phyloP scores from a whole-genome alignment of 2,329 filamentous ascomycete genomes.

The Metarhizium humberi region DNA sequence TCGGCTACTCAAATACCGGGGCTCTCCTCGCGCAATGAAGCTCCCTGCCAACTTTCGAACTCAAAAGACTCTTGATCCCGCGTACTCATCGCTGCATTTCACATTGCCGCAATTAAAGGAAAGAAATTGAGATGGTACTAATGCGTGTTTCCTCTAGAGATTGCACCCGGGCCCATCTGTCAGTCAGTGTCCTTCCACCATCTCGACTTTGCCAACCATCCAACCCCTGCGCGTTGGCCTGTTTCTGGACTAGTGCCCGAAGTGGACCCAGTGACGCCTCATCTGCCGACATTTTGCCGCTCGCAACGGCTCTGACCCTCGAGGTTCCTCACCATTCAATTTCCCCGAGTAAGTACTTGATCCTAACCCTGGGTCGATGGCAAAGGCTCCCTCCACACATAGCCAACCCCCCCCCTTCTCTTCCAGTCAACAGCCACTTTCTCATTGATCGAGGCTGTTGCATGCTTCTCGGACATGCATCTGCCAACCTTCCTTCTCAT shows the following conservation, averaged over 20 bases:
- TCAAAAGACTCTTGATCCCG: neutral
- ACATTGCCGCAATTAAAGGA: neutral
- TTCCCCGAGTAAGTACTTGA: conserved; percentile 7
- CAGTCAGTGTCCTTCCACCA: neutral
- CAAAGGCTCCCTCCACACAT: neutral
- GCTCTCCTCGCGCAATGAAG: too few species aligned
- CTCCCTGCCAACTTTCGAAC: neutral
- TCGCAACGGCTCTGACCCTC: neutral
- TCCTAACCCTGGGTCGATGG: neutral
- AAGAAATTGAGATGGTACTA: neutral
- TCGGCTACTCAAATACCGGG: too few species aligned
- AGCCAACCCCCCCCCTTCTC: neutral
- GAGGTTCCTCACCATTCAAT: conserved; percentile 3
- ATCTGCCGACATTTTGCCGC: conserved; percentile 10
- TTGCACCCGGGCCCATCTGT: neutral
- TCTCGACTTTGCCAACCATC: conserved; percentile 1
- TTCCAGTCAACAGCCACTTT: conserved; percentile 2
- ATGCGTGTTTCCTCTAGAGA: conserved; percentile 1
- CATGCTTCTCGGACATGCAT: neutral
- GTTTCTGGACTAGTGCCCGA: conserved; percentile 7
- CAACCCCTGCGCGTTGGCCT: conserved; percentile 7
- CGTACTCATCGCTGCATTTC: neutral
- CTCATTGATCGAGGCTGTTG: neutral
- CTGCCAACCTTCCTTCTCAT: conserved; percentile 10
- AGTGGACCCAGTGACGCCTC: neutral